Evolutionary conservation across 2,329 filamentous ascomycete genomes (phyloP), one percentile per base, ranked within the genome.

Genomic region (Colletotrichum simmondsii): DNA sequence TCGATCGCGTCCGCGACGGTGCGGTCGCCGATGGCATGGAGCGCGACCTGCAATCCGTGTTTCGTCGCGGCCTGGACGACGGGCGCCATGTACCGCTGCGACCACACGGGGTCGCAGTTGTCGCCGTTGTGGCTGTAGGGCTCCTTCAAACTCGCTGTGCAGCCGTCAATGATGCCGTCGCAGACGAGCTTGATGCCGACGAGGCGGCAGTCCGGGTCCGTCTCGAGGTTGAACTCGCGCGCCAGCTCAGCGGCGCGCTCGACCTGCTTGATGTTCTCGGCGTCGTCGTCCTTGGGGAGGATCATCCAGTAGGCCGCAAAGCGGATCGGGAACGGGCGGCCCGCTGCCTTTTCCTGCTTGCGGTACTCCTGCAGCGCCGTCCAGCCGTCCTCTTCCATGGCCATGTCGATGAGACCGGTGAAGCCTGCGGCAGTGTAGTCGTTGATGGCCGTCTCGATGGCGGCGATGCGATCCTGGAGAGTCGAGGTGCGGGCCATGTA

Each of bases 21-120:
- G 30, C 83, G 82, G 77, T 93, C 90, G 56, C 91, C 91, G 71
- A 93, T 93, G 59, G 91, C 91, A 76, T 93, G 91, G 11, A 93
- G 83, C 0, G 91, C 91, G 35, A 89, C 87, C 77, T 93, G 91
- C 49, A 93, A 79, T 0, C 87, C 87, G 19, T 37, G 58, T n/a
- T 30, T 62, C 5, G 64, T 71, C 3, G 68, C 68, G 0, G 85
- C 85, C 4, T 81, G 81, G 1, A 93, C 86, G 0, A 92, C 87
- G 0, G 86, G 85, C 4, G 82, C 83, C 8, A 92, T 84, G 72
- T 88, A 85, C 24, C 85, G 83, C 2, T 82, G 80, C 0, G 85
- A 82, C 91, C 91, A 93, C 58, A 92, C 83, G 0, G 89, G 84
- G 3, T 88, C 85, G 42, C 85, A 81, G 24, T 84, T 81, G 12